Percentiles rank a stretch among this genome's conserved stretches.
phyloP scores from a whole-genome alignment of 352 stramenopile species.

The Pseudoperonospora humuli region DNA sequence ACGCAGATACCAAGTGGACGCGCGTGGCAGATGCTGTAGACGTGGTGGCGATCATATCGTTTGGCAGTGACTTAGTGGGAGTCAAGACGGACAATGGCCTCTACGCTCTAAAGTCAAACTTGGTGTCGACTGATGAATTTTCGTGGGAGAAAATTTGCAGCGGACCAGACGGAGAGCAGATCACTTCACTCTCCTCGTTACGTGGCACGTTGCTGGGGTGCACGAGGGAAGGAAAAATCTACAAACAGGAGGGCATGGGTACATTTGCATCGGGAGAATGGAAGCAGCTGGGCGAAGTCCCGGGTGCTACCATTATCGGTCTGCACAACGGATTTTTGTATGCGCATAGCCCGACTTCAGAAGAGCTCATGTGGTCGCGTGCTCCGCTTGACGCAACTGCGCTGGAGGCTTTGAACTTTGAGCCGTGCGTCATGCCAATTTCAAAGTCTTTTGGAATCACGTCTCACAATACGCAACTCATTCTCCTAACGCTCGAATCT shows the following conservation, averaged over 20 bases:
- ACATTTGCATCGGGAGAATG: conserved; percentile 54
- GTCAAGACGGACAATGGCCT: conserved; percentile 47
- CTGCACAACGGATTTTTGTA: conserved; percentile 76
- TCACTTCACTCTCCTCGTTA: conserved; percentile 61
- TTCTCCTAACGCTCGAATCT: conserved; percentile 39
- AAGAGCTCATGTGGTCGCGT: conserved; percentile 33
- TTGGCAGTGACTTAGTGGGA: conserved; percentile 60
- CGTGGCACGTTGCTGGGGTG: conserved; percentile 56
- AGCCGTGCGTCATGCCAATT: conserved; percentile 21
- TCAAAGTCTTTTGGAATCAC: conserved; percentile 40
- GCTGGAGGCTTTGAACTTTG: conserved; percentile 48
- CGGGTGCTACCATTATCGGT: conserved; percentile 37
- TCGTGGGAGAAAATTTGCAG: conserved; percentile 48
- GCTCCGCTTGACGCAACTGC: conserved; percentile 37
- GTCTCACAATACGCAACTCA: conserved; percentile 71
- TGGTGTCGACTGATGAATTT: conserved; percentile 10
- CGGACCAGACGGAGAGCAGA: conserved; percentile 28
- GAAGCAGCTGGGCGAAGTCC: conserved; percentile 41
- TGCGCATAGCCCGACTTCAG: conserved; percentile 20
- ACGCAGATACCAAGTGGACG: conserved; percentile 31
- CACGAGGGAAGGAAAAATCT: conserved; percentile 47
- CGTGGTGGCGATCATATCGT: conserved; percentile 64
- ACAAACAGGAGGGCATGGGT: conserved; percentile 58
- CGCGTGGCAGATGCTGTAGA: conserved; percentile 31
- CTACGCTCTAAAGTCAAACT: conserved; percentile 39